Conservation (phyloP, 495 filamentous ascomycete species). For the Ascobolus immersus region DNA sequence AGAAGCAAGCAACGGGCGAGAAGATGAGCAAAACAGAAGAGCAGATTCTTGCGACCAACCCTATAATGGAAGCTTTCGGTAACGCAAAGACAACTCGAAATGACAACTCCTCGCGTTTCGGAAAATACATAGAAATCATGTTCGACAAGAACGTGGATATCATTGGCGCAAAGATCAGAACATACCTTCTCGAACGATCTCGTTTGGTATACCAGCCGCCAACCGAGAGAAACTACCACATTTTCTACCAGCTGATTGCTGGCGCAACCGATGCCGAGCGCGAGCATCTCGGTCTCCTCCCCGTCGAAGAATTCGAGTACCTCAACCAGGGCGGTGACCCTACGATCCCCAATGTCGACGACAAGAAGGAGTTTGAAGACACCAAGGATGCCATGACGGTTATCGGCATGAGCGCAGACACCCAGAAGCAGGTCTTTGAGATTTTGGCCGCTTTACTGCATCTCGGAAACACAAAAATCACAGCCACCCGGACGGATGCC, state of each 20-base stretch:
- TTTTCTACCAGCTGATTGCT: slow-evolving; percentile 96
- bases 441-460: slow-evolving; percentile 80
- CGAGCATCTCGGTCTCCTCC: slow-evolving; percentile 45
- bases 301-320: slow-evolving; percentile 80
- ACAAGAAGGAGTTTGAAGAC: slow-evolving; percentile 74
- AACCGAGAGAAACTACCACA: slow-evolving; percentile 96
- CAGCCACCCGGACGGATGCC: slow-evolving; percentile 67
- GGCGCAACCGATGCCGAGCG: slow-evolving; percentile 69
- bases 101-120: slow-evolving; percentile 96
- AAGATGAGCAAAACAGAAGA: slow-evolving; percentile 96
- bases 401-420: slow-evolving; percentile 51
- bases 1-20: slow-evolving; percentile 39
- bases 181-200: slow-evolving; percentile 84
- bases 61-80: slow-evolving; percentile 98
- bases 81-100: slow-evolving; percentile 98
- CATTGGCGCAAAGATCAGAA: slow-evolving; percentile 88
- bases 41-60: slow-evolving; percentile 92
- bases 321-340: slow-evolving; percentile 86
- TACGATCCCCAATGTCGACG: slow-evolving; percentile 81
- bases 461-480: slow-evolving; percentile 88
- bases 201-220: slow-evolving; percentile 94
- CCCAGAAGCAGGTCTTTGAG: slow-evolving; percentile 70
- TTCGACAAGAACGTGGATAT: slow-evolving; percentile 90
- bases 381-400: slow-evolving; percentile 64
- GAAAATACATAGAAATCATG: slow-evolving; percentile 99